Base-by-base conservation (phyloP, 352 stramenopile species). In the Phytopythium montanum region DNA sequence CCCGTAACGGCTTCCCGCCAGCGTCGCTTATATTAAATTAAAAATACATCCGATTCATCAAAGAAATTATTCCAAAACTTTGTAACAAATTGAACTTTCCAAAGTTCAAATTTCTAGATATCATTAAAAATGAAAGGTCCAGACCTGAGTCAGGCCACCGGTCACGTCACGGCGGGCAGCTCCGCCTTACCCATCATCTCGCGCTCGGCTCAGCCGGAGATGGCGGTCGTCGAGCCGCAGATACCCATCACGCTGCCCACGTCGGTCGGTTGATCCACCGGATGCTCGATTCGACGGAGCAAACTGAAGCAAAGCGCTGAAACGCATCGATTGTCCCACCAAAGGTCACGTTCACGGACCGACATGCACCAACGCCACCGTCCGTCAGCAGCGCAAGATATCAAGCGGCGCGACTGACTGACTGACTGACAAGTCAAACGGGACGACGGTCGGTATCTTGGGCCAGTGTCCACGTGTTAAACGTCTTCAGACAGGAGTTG, bases 301-400 rank as follows among this genome's bases (percentile, higher is more conserved):
- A 29, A 50, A 50, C 44, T 31, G 44, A 50, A 31, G 44, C 44
- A 50, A 19, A 19, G 23, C 42, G 42, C 10, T 50, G 44, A 50
- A 50, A 50, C 44, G 44, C 44, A 50, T 29, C 3, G 44, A 6
- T 31, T 50, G 44, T 50, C 44, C 23, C 44, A 50, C 21, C 44
- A 31, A 31, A 31, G 12, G 44, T 31, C 44, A 26, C 44, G 21
- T 21, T 46, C 39, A 19, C 3, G 6, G 41, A 14, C 41, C 2
- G 1, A 10, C 41, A 28, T 48, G 39, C 39, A 26, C 38, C 38
- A 8, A 46, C 6, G 19, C 39, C n/a, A 25, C 9, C 39, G 39
- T 12, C 9, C 39, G 39, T 12, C 5, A 21, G 7, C 21, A 23
- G 18, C 42, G 21, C 42, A 49, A 50, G 23, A 19, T 31, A 23